Evolutionary conservation across 2,329 filamentous ascomycete genomes (phyloP), one percentile per base, ranked within the genome.

Genomic region (Hypomyces rosellus): DNA sequence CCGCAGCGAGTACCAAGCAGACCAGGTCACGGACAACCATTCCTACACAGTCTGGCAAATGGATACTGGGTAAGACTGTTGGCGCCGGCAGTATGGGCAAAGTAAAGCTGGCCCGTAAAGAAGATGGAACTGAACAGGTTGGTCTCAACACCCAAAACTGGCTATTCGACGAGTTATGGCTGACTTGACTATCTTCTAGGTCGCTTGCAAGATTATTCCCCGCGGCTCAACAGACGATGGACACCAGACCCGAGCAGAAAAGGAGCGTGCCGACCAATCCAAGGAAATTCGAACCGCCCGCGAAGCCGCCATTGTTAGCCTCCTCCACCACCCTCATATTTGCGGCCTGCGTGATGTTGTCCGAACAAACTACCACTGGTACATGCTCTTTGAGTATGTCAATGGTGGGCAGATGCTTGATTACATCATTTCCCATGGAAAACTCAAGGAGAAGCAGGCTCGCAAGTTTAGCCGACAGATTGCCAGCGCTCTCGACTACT

Each of bases 331-430:
- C 63, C 93, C 92, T 13, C 95, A 96, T 65, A 95, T 99, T 52
- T 97, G 93, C 67, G 90, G 88, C 52, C 88, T 99, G 79, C 84
- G 90, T 57, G 93, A 99, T 71, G 90, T 96, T 22, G 87, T 97
- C 50, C 86, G 91, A 51, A 97, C 93, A 46, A 92, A 93, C 63
- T 93, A 96, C 67, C 93, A 99, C 70, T 99, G 93, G 93, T 99
- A 99, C 71, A 99, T 99, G 93, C 83, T 99, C 46, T 99, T 96
- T 65, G 93, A 99, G 72, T 96, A 93, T 68, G 93, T 99, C 69
- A 96, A 99, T 65, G 93, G 93, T 44, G 93, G 93, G 15, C 93
- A 99, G 72, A 97, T 99, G 93, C 83, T 99, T 54, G 93, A 99
- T 73, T 99, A 97, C 71, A 99, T 99, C 68, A 99, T 99, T 65